Percentiles rank a stretch among this genome's conserved stretches.
phyloP scores from a whole-genome alignment of 352 stramenopile genomes.

The Globisporangium paddicum region DNA sequence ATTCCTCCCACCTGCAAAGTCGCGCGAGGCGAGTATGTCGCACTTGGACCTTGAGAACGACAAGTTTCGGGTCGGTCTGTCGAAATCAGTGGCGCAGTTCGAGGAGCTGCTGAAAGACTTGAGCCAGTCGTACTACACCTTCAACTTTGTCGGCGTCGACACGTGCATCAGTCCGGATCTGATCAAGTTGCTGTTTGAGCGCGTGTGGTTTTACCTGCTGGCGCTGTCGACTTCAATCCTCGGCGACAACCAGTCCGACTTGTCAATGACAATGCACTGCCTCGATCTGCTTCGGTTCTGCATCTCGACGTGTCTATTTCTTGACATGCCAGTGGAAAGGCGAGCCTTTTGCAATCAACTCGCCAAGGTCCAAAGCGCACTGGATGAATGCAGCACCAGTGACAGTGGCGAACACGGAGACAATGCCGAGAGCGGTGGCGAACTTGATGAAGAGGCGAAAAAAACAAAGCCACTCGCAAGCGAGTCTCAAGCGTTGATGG shows the following conservation, averaged over 20 bases:
- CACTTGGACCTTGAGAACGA: conserved; percentile 62
- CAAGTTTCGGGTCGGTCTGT: conserved; percentile 63
- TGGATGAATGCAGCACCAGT: conserved; percentile 28
- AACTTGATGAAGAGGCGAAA: not conserved
- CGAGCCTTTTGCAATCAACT: conserved; percentile 77
- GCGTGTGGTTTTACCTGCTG: conserved; percentile 95
- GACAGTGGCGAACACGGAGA: not conserved
- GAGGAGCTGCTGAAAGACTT: conserved; percentile 86
- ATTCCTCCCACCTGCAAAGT: conserved; percentile 39
- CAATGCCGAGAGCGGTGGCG: not conserved
- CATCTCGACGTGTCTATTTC: conserved; percentile 82
- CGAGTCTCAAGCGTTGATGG: conserved; percentile 34
- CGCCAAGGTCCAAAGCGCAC: conserved; percentile 59
- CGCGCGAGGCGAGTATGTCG: conserved; percentile 37
- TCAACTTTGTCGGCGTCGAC: conserved; percentile 91
- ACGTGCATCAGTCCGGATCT: conserved; percentile 86
- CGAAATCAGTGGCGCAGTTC: conserved; percentile 75
- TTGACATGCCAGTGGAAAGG: conserved; percentile 69
- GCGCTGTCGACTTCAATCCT: conserved; percentile 81
- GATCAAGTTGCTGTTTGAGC: conserved; percentile 90
- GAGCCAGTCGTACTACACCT: conserved; percentile 76
- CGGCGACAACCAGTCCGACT: conserved; percentile 68
- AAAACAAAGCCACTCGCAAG: not conserved
- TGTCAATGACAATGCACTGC: conserved; percentile 77
- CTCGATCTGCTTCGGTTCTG: conserved; percentile 75